Percentiles rank a stretch among this genome's conserved stretches.
Conservation (phyloP, 805 yeast genomes). For the Candida insectalens region DNA sequence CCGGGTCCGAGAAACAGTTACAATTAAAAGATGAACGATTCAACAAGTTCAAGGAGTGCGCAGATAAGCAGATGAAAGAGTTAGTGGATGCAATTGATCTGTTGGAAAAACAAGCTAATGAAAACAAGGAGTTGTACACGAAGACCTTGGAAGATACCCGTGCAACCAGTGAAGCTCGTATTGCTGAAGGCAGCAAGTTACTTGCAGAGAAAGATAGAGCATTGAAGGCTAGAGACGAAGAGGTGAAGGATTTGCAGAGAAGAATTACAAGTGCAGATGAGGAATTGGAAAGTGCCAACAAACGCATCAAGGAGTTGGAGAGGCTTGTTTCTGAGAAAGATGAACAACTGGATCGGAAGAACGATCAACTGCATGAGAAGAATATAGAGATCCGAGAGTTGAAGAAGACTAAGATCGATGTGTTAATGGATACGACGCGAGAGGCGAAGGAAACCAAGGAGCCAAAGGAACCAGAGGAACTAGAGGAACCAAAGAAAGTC, state of each 20-base stretch:
- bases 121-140: constrained; percentile 40
- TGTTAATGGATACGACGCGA: constrained; percentile 9
- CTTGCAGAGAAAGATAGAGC: not conserved
- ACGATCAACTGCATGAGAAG: constrained; percentile 1
- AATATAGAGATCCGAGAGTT: constrained; percentile 4
- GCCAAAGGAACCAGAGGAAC: constrained; percentile 1
- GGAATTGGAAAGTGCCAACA: not conserved
- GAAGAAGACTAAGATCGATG: too few species aligned
- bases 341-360: constrained; percentile 1
- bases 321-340: too few species aligned
- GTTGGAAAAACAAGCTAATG: constrained; percentile 44
- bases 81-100: constrained; percentile 48
- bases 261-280: not conserved
- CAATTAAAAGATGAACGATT: constrained; percentile 36
- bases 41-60: constrained; percentile 33
- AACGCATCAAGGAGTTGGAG: not conserved
- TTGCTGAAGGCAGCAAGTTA: too few species aligned
- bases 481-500: not conserved
- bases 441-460: constrained; percentile 2
- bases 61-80: constrained; percentile 48
- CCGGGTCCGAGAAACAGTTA: constrained; percentile 35
- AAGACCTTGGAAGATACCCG: constrained; percentile 35
- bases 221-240: not conserved
- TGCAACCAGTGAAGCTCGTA: constrained; percentile 13
- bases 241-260: constrained; percentile 3